Conservation (phyloP, 768 basidiomycete genomes). For the Russula compacta region DNA sequence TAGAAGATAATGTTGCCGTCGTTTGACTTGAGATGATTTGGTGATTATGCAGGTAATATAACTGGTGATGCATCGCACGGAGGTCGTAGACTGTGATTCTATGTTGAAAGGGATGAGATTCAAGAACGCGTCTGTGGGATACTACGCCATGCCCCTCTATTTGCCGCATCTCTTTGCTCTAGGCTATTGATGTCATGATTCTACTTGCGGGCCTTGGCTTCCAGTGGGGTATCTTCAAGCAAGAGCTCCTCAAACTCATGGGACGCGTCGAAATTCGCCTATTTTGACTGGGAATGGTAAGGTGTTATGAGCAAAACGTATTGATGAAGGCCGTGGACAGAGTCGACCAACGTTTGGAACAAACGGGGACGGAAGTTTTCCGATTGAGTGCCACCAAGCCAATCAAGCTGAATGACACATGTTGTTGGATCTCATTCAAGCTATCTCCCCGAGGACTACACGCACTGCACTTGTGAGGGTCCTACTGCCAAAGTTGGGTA, state of each 20-base stretch:
- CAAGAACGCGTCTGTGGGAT: neutral
- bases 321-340: conserved; percentile 27
- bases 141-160: conserved; percentile 91
- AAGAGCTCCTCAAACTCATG: conserved; percentile 95
- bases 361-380: conserved; percentile 75
- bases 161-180: conserved; percentile 85
- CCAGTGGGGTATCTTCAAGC: conserved; percentile 93
- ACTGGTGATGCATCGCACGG: conserved; percentile 82
- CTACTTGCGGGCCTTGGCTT: conserved; percentile 86
- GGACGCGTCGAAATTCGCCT: conserved; percentile 98
- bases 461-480: conserved; percentile 69
- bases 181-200: conserved; percentile 75
- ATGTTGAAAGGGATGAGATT: neutral
- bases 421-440: conserved; percentile 64
- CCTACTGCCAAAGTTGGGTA: conserved; percentile 75
- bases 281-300: conserved; percentile 66
- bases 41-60: conserved; percentile 84
- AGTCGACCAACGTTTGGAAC: conserved; percentile 65
- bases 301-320: conserved; percentile 31
- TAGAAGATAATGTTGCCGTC: conserved; percentile 69
- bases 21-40: conserved; percentile 49
- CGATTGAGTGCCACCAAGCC: conserved; percentile 83
- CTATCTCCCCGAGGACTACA: conserved; percentile 76
- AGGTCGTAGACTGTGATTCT: conserved; percentile 93
- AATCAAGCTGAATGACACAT: conserved; percentile 82